Base-by-base conservation (phyloP, 2,329 filamentous ascomycete genomes). In the Cytospora piceae region DNA sequence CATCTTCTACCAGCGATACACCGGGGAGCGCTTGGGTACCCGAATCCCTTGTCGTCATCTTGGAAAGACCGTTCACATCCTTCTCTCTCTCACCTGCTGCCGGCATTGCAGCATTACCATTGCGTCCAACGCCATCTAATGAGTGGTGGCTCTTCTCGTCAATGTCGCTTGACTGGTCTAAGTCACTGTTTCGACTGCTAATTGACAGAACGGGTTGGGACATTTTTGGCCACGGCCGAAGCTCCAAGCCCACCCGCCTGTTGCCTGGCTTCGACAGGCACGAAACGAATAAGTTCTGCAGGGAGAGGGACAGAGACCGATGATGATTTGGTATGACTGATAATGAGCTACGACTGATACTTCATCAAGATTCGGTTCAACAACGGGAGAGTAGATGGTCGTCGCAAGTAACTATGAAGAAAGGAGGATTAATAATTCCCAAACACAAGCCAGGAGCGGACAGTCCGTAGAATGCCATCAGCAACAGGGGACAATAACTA, bases 1-100 rank as follows among this genome's bases (percentile, higher is more conserved):
- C 60, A 15, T 42, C 58, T 34, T 60, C 56, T 4, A 31, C 27
- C 5, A 62, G 42, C 32, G 29, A 12, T 3, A 68, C 57, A 20
- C 64, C 66, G 3, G 56, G 60, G 9, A 60, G 20, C 4, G 59
- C 56, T 34, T 68, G 60, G 0, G 29, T 32, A 22, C 66, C 63
- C 9, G 64, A 61, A 20, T 37, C 46, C 32, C 51, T 54, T 4
- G 65, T 63, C 29, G 42, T 22, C 14, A 22, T 4, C 11, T 51
- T 56, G 17, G 17, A 29, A 12, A 64, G 51, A 1, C 37, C 57
- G 42, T 31, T n/a, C 12, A 17, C 29, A 24, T 58, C 56, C 7
- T 61, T 66, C 34, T 68, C 55, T 14, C 34, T 17, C n/a, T 58
- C 52, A 20, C 27, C 31, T 12, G 22, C 17, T 37, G 56, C 6